A percentile compares a stretch with the other conserved stretches of the same genome.
phyloP scores from a whole-genome alignment of 2,329 filamentous ascomycete species.

The Blumeriella jaapii region DNA sequence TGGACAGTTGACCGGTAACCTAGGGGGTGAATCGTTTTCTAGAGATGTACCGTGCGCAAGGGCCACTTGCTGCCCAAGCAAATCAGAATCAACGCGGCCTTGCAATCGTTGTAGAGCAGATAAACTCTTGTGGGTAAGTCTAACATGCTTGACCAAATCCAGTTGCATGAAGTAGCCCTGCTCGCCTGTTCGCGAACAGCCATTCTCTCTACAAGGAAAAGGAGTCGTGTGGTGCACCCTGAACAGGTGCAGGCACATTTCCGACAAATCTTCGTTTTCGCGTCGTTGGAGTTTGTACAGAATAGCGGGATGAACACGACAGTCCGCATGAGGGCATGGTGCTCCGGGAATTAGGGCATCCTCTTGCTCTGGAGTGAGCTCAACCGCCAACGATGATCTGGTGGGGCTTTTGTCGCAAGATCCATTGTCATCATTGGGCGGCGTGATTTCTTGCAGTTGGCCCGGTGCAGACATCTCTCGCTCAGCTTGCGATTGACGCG shows the following conservation, averaged over 20 bases:
- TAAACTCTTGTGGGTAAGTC: constrained; percentile 12
- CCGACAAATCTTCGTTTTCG: constrained; percentile 18
- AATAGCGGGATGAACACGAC: constrained; percentile 8
- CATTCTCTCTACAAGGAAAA: constrained; percentile 21
- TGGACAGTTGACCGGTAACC: constrained; percentile 2
- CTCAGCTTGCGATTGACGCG: neutral
- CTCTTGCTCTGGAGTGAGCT: constrained; percentile 2
- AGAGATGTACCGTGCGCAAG: neutral
- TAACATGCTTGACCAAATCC: constrained; percentile 21
- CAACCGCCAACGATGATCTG: constrained; percentile 6
- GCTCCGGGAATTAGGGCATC: constrained; percentile 8
- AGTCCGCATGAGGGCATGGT: constrained; percentile 21
- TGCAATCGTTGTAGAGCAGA: constrained; percentile 17
- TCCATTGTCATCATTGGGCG: neutral
- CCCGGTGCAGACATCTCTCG: neutral
- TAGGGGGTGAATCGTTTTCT: neutral
- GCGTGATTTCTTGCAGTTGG: neutral
- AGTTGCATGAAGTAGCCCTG: constrained; percentile 20
- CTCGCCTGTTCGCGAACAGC: constrained; percentile 17
- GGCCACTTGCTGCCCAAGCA: constrained; percentile 10
- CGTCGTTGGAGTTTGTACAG: constrained; percentile 16
- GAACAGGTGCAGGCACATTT: constrained; percentile 21
- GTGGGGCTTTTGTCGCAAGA: neutral
- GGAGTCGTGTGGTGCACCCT: constrained; percentile 19
- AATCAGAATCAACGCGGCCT: constrained; percentile 16